Evolutionary conservation across 305 asterid species (phyloP).

Genomic region (Fraxinus sp.): DNA sequence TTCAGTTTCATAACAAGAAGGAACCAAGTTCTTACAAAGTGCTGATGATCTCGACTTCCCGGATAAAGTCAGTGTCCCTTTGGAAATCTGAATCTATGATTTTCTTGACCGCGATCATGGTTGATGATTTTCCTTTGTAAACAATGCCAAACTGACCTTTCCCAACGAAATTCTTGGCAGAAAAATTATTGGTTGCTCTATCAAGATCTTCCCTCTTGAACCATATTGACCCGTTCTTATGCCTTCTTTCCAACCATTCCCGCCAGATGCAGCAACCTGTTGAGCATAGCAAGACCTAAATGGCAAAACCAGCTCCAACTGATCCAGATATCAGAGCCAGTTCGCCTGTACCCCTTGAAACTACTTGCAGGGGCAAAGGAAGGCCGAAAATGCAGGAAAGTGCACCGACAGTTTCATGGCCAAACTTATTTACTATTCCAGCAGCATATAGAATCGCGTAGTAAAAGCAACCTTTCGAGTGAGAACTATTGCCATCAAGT

Average conservation of each 20-base stretch:
- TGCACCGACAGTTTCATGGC: no score
- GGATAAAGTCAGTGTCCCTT: slow-evolving; percentile 38
- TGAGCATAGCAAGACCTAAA: no score
- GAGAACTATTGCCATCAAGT: slow-evolving; percentile 40
- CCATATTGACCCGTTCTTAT: no score
- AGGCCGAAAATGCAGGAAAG: no score
- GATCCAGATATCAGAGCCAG: no score
- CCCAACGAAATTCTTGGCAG: slow-evolving; percentile 48
- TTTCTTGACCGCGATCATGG: slow-evolving; percentile 50
- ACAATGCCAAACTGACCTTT: slow-evolving; percentile 55
- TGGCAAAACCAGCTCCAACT: no score
- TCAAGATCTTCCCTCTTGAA: no score
- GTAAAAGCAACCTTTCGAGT: slow-evolving; percentile 46
- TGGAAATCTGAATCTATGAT: slow-evolving; percentile 36
- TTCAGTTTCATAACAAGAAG: not conserved
- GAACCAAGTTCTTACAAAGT: slow-evolving; percentile 17
- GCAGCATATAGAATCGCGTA: slow-evolving; percentile 28
- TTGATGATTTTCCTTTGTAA: slow-evolving; percentile 42
- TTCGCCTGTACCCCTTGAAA: no score
- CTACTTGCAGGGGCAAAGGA: no score
- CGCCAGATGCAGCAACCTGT: no score
- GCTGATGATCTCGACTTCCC: slow-evolving; percentile 54
- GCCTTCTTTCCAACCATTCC: no score
- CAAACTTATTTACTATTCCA: no score
- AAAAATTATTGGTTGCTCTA: slow-evolving; percentile 39